phyloP scores from a whole-genome alignment of 345 rosid genomes.

The Aquilaria sinensis region DNA sequence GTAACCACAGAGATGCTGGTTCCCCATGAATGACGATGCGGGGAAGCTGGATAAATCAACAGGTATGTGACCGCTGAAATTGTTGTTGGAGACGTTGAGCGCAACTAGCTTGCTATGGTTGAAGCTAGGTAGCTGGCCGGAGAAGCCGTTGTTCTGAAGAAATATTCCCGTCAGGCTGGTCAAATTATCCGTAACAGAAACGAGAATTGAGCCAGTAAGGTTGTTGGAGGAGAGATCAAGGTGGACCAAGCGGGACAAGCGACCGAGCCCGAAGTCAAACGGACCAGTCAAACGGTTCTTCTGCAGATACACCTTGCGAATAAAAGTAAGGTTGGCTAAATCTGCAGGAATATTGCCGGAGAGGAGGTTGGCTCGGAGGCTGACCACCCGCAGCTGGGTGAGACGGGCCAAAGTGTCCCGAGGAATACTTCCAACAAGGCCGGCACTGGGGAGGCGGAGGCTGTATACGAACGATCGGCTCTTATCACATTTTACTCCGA shows the following conservation, averaged over 20 bases:
- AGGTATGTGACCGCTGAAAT: slow-evolving; percentile 80
- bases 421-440: slow-evolving; percentile 74
- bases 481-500: slow-evolving; percentile 68
- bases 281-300: slow-evolving; percentile 49
- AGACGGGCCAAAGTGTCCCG: slow-evolving; percentile 54
- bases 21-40: slow-evolving; percentile 54
- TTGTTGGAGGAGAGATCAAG: slow-evolving; percentile 82
- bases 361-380: slow-evolving; percentile 82
- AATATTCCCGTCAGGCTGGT: slow-evolving; percentile 57
- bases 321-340: slow-evolving; percentile 62
- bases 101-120: slow-evolving; percentile 19
- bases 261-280: slow-evolving; percentile 50
- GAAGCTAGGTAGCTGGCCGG: slow-evolving; percentile 65
- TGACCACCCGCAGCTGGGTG: slow-evolving; percentile 67
- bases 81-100: slow-evolving; percentile 78
- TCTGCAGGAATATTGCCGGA: slow-evolving; percentile 79
- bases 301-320: slow-evolving; percentile 74
- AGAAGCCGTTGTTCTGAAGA: slow-evolving; percentile 54
- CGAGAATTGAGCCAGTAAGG: slow-evolving; percentile 66
- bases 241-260: slow-evolving; percentile 46
- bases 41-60: slow-evolving; percentile 33
- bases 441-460: slow-evolving; percentile 83
- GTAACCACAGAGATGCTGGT: slow-evolving; percentile 71
- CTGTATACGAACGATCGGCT: slow-evolving; percentile 39
- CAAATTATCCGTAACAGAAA: slow-evolving; percentile 53